Evolutionary conservation across 2,329 filamentous ascomycete genomes (phyloP), one percentile per base, ranked within the genome.

Genomic region (Alternaria gansuensis): DNA sequence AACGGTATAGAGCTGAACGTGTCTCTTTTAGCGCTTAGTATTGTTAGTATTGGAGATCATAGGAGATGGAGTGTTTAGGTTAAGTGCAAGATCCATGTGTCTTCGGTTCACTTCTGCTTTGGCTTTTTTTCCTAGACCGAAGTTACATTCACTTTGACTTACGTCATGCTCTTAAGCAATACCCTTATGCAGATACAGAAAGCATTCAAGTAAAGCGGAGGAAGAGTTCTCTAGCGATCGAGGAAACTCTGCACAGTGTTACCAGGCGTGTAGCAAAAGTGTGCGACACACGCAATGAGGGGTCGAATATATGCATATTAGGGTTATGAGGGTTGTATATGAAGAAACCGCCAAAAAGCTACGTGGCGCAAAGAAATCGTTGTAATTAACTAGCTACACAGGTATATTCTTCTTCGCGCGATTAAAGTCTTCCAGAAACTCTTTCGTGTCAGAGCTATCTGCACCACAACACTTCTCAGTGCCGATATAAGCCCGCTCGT

Each of bases 111-210:
- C 24, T 43, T 23, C 11, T 4, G 28, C 24, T 3, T n/a, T 43
- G 40, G 40, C 23, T 14, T 26, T 26, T 43, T 17, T 31, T 46
- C 14, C 8, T 33, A 14, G n/a, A 13, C 9, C 7, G 11, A 28
- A 43, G 40, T 43, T 4, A 28, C 40, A 43, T 43, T 43, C 40
- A 43, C 40, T 43, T 43, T n/a, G 23, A n/a, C 40, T 43, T 24
- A 26, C 40, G 40, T 43, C 40, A 43, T 28, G 24, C 24, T 43
- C 40, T 28, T 26, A 5, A 5, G 17, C 17, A 4, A 28, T 28
- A 28, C 17, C 23, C 23, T 11, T 4, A 11, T 23, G 3, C 4
- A 39, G 4, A 8, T 4, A 39, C 9, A 11, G 17, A 11, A 23
- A 5, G 11, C 5, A 8, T 23, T 39, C 8, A 2, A 39, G 5